Base-by-base conservation (phyloP, 31 red algal genomes). In the Bonnemaisonia californica region DNA sequence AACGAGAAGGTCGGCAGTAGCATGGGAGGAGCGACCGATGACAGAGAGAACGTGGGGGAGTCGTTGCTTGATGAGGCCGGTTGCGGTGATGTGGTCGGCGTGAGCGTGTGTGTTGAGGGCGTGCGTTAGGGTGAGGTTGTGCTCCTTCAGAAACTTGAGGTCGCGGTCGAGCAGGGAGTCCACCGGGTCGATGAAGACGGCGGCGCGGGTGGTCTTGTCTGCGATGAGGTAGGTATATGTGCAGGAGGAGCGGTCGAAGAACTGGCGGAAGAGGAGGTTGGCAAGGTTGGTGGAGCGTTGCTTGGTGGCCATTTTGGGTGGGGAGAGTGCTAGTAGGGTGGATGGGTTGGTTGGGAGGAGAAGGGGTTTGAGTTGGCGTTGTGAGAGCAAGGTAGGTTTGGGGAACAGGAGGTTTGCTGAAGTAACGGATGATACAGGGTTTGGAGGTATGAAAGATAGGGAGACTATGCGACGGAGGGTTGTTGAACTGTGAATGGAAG, bases 61-160 rank as follows among this genome's bases (percentile, higher is more conserved):
- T 22, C 57, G 27, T 56, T 62, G 62, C 64, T 88, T 91, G 40
- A 95, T 57, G 32, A 91, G 29, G 24, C 88, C 88, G 35, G 93
- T 91, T 9, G 81, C 93, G 8, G 93, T 82, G 26, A 95, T 86
- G 41, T 95, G 93, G 72, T 95, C 93, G 4, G 93, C 93, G 34
- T 95, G 93, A 3, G 90, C 93, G 41, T 95, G 93, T 3, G 93
- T 95, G 72, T 95, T 95, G 47, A 95, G 58, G 11, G 77, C 87
- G 67, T 91, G 83, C 13, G 40, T 57, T 45, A 91, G 60, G 4
- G 2, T 38, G 31, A 94, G 71, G 23, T 54, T 66, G 57, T 76
- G 70, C 71, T 90, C 82, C 27, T 7, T 62, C 16, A 89, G 21
- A 11, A 89, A 57, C 11, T 63, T 48, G 7, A 79, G 62, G 54